Conservation (phyloP, 2,329 filamentous ascomycete species). For the Colletotrichum chlorophyti region DNA sequence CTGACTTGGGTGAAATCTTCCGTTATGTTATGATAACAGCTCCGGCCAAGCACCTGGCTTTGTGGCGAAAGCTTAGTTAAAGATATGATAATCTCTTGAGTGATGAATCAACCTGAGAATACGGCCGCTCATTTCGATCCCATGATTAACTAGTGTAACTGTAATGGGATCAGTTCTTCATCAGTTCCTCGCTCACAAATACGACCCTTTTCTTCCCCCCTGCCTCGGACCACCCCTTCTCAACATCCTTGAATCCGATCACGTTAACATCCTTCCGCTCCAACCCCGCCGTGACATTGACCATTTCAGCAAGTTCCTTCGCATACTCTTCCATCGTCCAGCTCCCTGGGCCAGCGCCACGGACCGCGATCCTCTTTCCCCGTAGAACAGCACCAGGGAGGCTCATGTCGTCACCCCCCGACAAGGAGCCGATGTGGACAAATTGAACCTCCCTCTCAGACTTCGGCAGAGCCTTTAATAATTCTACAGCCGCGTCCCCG, state of each 20-base stretch:
- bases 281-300: slow-evolving; percentile 33
- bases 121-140: no score
- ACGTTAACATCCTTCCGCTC: slow-evolving; percentile 30
- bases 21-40: no score
- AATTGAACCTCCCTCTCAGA: slow-evolving; percentile 55
- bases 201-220: slow-evolving; percentile 36
- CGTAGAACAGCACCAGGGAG: slow-evolving; percentile 53
- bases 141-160: no score
- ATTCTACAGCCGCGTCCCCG: slow-evolving; percentile 49
- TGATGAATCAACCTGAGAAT: no score
- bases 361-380: slow-evolving; percentile 54
- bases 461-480: slow-evolving; percentile 47
- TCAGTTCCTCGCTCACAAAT: slow-evolving; percentile 34
- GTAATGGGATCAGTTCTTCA: background rate
- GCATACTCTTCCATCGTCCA: slow-evolving; percentile 42
- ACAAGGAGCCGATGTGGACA: slow-evolving; percentile 58
- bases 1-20: no score
- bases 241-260: slow-evolving; percentile 35
- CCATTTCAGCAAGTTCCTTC: slow-evolving; percentile 34
- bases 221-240: slow-evolving; percentile 33
- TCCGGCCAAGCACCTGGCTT: no score
- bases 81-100: no score
- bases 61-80: no score
- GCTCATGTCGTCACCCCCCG: slow-evolving; percentile 41
- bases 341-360: slow-evolving; percentile 52